These are phyloP conservation scores for Blepharisma japonicum DNA, from an alignment of 73 alveolate species.

Conservation along the genomic window DNA sequence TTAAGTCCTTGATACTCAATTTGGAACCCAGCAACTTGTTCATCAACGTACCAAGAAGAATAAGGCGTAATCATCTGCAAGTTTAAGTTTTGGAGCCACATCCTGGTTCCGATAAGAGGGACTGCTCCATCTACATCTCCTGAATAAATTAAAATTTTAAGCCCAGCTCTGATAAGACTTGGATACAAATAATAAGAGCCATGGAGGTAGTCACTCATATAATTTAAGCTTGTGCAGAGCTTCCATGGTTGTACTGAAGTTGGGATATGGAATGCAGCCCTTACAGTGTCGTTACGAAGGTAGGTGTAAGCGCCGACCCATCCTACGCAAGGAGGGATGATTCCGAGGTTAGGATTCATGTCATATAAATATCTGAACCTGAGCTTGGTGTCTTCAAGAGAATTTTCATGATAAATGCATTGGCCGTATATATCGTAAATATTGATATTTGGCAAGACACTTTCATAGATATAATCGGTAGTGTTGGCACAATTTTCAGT, in stretches of 20 bases:
- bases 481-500: background rate
- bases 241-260: conserved; percentile 23
- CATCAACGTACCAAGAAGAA: conserved; percentile 41
- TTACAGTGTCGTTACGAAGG: conserved; percentile 36
- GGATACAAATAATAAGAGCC: background rate
- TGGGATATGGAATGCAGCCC: conserved; percentile 40
- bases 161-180: background rate
- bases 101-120: conserved; percentile 67
- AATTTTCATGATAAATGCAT: conserved; percentile 28
- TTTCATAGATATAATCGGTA: background rate
- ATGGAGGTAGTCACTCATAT: background rate
- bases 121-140: conserved; percentile 69
- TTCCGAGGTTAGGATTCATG: background rate
- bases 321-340: conserved; percentile 1
- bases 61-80: conserved; percentile 38
- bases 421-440: conserved; percentile 52
- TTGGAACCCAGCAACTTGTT: conserved; percentile 40
- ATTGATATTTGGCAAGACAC: conserved; percentile 26
- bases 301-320: background rate
- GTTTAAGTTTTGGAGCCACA: conserved; percentile 43
- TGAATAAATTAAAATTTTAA: conserved; percentile 48
- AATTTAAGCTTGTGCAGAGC: background rate
- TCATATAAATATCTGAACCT: background rate
- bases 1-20: conserved; percentile 47
- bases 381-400: conserved; percentile 25